Evolutionary conservation across 306 rosid species (phyloP), one percentile per base, ranked within the genome.

Genomic region (Trichosanthes truncata): DNA sequence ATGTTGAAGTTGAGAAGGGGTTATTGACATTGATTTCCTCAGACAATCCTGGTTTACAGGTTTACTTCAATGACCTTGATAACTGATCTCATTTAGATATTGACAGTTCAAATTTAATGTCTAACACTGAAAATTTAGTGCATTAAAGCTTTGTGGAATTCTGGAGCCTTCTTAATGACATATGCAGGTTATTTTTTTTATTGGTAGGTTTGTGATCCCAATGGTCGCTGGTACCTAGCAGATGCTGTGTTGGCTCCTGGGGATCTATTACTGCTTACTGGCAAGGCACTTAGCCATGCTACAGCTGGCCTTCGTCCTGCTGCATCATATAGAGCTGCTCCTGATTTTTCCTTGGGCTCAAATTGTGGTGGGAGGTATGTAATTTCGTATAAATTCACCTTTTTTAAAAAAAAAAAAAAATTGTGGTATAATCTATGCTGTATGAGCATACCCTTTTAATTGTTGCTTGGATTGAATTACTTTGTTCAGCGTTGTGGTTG

Each of bases 31-130:
- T 91, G 92, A 80, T 95, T 78, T 91, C 90, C 74, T 90, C 97
- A 33, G 99, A 93, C 79, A 82, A 87, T 86, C 93, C 97, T 78
- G 97, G 99, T 88, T 86, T 95, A 75, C 99, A 95, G 99, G 99
- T 93, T 75, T 84, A 51, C 80, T 85, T 79, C 83, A 60, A 36
- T 76, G 84, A 21, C 61, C 61, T 84, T 83, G 81, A 78, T 80
- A 76, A 49, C 80, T 35, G 61, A 68, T 67, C 7, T 40, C 13
- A 7, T 33, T n/a, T 49, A 71, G 56, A 67, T 11, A 31, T 74
- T 38, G 18, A n/a, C 65, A 29, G 33, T 63, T 78, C 35, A 46
- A 26, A 45, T 46, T 51, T 35, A 53, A 33, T 78, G 23, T 62
- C 48, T 20, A 3, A 23, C 66, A 35, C 52, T 21, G 36, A 48